Base-by-base conservation (phyloP, 2,329 filamentous ascomycete species). In the Colletotrichum falcatum region DNA sequence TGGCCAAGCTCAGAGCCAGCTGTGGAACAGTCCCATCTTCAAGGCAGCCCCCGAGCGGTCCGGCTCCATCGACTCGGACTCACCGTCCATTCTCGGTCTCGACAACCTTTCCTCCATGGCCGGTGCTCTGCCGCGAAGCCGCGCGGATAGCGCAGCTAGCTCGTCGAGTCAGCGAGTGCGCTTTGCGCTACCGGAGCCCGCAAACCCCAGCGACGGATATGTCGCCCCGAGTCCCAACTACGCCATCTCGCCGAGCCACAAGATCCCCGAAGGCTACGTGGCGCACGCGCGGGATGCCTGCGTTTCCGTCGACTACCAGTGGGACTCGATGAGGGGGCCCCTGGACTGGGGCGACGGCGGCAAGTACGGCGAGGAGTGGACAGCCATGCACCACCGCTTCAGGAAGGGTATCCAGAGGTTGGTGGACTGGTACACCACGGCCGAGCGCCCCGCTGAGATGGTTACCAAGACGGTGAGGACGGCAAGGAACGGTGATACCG, bases 331-430 rank as follows among this genome's bases (percentile, higher is more conserved):
- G 86, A 88, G 92, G 18, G 83, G 87, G 3, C 90, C 93, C 0
- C 86, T 94, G 53, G 86, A 91, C 72, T 98, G 96, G 92, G 95
- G 95, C 8, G 91, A 94, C 76, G 95, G 95, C 12, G 96, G 95
- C 48, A 88, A 91, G 53, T 93, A 94, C 75, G 94, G 94, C 1
- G 96, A 99, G 80, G 96, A 98, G 81, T 99, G 96, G 96, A 92
- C 94, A 37, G 86, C 90, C 4, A 98, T 99, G 96, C 96, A 99
- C 81, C 91, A 91, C 78, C 89, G 96, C 28, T 97, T 98, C 76
- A 88, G 94, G 46, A 89, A 86, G 72, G 95, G 95, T 1, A 81
- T 98, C 48, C 90, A 93, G 74, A 89, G 89, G 54, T 88, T 98
- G 83, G 84, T 98, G 16, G 87, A 92, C 70, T 98, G 94, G 93